Conservation (phyloP, 768 basidiomycete genomes). For the Kwoniella heveanensis region DNA sequence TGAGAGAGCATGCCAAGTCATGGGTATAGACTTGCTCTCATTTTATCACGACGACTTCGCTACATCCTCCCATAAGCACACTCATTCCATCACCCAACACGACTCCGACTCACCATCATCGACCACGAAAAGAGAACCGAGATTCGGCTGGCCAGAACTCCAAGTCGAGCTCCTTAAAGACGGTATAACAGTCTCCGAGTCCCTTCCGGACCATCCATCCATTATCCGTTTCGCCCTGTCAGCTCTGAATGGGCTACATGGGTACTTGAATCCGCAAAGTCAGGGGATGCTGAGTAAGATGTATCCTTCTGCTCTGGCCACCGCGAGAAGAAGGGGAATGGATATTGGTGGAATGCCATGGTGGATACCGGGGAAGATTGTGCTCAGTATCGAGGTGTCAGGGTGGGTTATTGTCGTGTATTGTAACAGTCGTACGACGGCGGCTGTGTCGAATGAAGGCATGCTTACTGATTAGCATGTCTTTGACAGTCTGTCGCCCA, state of each 20-base stretch:
- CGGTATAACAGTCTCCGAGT: slow-evolving; percentile 85
- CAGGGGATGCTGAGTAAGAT: slow-evolving; percentile 78
- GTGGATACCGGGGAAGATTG: slow-evolving; percentile 76
- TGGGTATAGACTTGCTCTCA: slow-evolving; percentile 72
- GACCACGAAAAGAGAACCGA: slow-evolving; percentile 7
- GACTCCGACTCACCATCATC: slow-evolving; percentile 8
- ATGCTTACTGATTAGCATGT: not conserved
- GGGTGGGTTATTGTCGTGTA: slow-evolving; percentile 62
- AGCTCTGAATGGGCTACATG: slow-evolving; percentile 72
- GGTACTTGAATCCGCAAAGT: slow-evolving; percentile 70
- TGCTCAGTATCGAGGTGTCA: slow-evolving; percentile 74
- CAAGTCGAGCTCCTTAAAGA: slow-evolving; percentile 93
- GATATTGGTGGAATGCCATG: slow-evolving; percentile 65
- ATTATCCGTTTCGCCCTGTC: slow-evolving; percentile 90
- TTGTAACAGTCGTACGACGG: slow-evolving; percentile 5
- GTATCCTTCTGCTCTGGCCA: slow-evolving; percentile 70
- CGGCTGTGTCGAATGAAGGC: too few relatives aligned
- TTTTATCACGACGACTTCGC: slow-evolving; percentile 5
- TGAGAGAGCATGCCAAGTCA: slow-evolving; percentile 71
- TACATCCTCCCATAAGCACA: not conserved
- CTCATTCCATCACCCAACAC: not conserved
- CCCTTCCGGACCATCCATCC: slow-evolving; percentile 81
- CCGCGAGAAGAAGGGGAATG: slow-evolving; percentile 76
- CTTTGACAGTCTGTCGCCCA: slow-evolving; percentile 65
- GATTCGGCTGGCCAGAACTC: slow-evolving; percentile 89